A percentile compares a stretch with the other conserved stretches of the same genome.
Conservation (phyloP, 139 green algal genomes). For the Gonium pectorale region DNA sequence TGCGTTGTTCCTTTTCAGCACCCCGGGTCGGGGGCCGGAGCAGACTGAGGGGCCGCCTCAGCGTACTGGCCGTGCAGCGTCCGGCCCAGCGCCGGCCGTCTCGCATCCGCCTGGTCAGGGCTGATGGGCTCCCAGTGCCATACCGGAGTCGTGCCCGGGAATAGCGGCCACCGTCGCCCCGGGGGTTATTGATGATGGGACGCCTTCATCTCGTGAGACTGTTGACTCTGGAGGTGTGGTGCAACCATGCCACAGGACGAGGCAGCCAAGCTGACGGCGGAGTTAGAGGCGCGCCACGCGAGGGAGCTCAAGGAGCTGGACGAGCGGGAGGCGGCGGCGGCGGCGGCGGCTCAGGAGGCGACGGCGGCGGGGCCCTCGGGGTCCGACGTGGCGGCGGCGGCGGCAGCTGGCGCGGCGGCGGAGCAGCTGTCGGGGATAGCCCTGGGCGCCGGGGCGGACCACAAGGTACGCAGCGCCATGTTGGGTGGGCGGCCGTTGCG, state of each 20-base stretch:
- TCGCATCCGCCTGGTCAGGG: too few relatives aligned
- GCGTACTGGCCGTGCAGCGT: too few relatives aligned
- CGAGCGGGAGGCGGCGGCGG: slow-evolving; percentile 42
- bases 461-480: slow-evolving; percentile 15
- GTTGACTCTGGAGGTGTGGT: background rate
- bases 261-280: slow-evolving; percentile 62
- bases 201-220: background rate
- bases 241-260: slow-evolving; percentile 72
- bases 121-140: too few relatives aligned
- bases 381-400: slow-evolving; percentile 40
- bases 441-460: slow-evolving; percentile 9
- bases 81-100: too few relatives aligned
- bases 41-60: too few relatives aligned
- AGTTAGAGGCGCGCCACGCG: slow-evolving; percentile 71
- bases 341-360: slow-evolving; percentile 49
- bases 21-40: too few relatives aligned
- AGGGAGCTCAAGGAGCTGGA: slow-evolving; percentile 78
- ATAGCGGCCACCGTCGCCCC: too few relatives aligned
- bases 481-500: too few relatives aligned
- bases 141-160: too few relatives aligned
- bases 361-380: background rate
- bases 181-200: too few relatives aligned
- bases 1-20: too few relatives aligned
- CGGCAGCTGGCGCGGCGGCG: slow-evolving; percentile 17
- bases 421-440: background rate